These are phyloP conservation scores for Cutaneotrichosporon cutaneum DNA, from an alignment of 1,284 basidiomycete species.

Conservation along the genomic window DNA sequence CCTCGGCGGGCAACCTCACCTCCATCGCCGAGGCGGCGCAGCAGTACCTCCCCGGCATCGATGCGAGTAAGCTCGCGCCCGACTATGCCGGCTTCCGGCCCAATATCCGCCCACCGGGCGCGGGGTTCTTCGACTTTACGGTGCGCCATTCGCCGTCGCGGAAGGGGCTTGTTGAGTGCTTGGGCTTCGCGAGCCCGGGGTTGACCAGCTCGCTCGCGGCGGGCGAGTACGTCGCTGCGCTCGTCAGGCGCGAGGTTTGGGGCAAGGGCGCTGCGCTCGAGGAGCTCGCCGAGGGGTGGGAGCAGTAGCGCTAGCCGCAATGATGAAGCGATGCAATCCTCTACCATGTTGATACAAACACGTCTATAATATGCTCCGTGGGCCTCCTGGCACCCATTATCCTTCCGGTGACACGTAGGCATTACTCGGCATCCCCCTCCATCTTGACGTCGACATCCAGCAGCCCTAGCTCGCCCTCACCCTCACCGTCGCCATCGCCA, in stretches of 20 bases:
- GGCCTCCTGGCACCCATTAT: neutral
- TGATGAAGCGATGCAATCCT: neutral
- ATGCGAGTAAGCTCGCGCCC: constrained; percentile 65
- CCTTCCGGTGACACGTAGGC: neutral
- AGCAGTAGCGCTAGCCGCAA: constrained; percentile 1
- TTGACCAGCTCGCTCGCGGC: constrained; percentile 57
- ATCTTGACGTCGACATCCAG: constrained; percentile 11
- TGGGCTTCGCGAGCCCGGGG: constrained; percentile 59
- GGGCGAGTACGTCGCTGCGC: constrained; percentile 54
- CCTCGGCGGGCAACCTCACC: constrained; percentile 63
- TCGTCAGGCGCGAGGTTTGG: constrained; percentile 52
- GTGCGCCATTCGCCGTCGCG: constrained; percentile 46
- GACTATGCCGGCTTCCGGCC: constrained; percentile 93
- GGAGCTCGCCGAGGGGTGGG: constrained; percentile 22
- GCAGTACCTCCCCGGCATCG: constrained; percentile 71
- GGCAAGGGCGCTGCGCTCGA: constrained; percentile 13
- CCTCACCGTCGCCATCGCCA: no score
- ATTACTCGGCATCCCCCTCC: constrained; percentile 4
- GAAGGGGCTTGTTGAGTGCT: constrained; percentile 52
- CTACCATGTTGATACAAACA: constrained; percentile 1
- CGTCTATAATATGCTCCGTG: neutral
- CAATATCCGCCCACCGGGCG: constrained; percentile 72
- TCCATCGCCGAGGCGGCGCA: constrained; percentile 64
- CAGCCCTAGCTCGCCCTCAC: constrained; percentile 2
- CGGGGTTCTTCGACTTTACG: constrained; percentile 80